Conservation (phyloP, 768 basidiomycete species). For the Mycena rosella region DNA sequence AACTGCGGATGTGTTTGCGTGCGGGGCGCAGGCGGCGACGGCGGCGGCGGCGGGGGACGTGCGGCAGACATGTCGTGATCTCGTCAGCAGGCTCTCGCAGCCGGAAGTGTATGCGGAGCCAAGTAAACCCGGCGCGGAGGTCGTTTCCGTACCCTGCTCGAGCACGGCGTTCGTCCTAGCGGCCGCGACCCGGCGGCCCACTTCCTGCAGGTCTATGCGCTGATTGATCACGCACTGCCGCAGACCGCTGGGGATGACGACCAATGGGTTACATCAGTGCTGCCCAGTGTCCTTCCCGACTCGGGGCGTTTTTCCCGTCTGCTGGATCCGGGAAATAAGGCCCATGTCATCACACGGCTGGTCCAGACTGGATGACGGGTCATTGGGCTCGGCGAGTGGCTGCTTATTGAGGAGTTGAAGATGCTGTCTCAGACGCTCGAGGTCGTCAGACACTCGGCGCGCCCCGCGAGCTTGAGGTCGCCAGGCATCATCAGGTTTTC, state of each 20-base stretch:
- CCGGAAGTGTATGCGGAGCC: slow-evolving; percentile 49
- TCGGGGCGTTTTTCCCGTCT: slow-evolving; percentile 67
- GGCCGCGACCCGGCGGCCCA: slow-evolving; percentile 70
- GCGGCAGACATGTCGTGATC: slow-evolving; percentile 64
- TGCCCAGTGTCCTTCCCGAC: slow-evolving; percentile 70
- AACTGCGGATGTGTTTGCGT: slow-evolving; percentile 68
- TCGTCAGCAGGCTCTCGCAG: slow-evolving; percentile 58
- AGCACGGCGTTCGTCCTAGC: slow-evolving; percentile 53
- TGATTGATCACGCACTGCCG: slow-evolving; percentile 73
- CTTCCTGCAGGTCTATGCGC: slow-evolving; percentile 64
- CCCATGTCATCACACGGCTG: slow-evolving; percentile 66
- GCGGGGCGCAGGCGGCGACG: slow-evolving; percentile 58
- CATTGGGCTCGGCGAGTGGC: slow-evolving; percentile 76
- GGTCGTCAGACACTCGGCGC: slow-evolving; percentile 45
- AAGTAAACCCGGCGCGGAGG: slow-evolving; percentile 57
- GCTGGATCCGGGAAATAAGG: slow-evolving; percentile 68
- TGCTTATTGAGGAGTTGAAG: slow-evolving; percentile 74
- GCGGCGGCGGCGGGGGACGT: slow-evolving; percentile 57
- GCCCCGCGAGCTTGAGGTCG: slow-evolving; percentile 49
- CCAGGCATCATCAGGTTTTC: slow-evolving; percentile 64
- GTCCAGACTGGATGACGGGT: slow-evolving; percentile 67
- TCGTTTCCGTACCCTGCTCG: slow-evolving; percentile 72
- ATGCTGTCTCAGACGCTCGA: slow-evolving; percentile 57
- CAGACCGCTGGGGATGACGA: slow-evolving; percentile 47
- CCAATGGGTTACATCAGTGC: slow-evolving; percentile 64